A percentile compares a stretch with the other conserved stretches of the same genome.
These are phyloP conservation scores for Naganishia randhawae DNA, from an alignment of 768 basidiomycete species.

Conservation along the genomic window DNA sequence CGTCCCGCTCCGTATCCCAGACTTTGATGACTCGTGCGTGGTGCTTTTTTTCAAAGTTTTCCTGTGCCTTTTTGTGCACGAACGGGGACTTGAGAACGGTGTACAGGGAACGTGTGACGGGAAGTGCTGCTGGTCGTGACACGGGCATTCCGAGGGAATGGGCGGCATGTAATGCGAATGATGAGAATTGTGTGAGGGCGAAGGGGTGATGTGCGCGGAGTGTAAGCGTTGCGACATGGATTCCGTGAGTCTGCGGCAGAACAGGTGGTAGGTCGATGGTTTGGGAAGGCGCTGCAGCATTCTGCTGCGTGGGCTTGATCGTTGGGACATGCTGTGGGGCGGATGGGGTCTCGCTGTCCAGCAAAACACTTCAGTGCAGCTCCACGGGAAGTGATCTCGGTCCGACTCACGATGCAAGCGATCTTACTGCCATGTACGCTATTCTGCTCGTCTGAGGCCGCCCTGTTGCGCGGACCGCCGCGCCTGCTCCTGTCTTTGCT, in stretches of 20 bases:
- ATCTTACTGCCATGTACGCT: neutral
- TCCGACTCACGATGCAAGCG: slow-evolving; percentile 6
- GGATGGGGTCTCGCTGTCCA: neutral
- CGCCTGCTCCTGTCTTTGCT: neutral
- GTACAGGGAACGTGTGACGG: slow-evolving; percentile 72
- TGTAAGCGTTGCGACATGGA: slow-evolving; percentile 78
- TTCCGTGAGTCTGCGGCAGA: slow-evolving; percentile 56
- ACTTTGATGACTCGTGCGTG: slow-evolving; percentile 85
- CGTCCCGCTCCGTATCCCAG: slow-evolving; percentile 76
- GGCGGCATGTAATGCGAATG: slow-evolving; percentile 80
- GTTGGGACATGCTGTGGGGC: neutral
- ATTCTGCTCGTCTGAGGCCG: slow-evolving; percentile 1
- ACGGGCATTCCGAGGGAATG: slow-evolving; percentile 76
- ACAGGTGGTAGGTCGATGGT: slow-evolving; percentile 19
- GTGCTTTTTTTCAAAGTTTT: slow-evolving; percentile 83
- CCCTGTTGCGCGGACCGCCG: neutral
- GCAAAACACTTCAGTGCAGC: neutral
- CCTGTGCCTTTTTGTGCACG: slow-evolving; percentile 86
- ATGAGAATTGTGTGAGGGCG: slow-evolving; percentile 71
- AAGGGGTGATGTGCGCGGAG: slow-evolving; percentile 68
- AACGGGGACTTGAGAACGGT: slow-evolving; percentile 84
- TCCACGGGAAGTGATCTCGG: neutral
- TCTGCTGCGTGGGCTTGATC: neutral
- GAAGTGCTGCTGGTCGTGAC: slow-evolving; percentile 63
- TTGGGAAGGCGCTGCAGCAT: neutral